These are phyloP conservation scores for Leccinum olivaceopallidum DNA, from an alignment of 768 basidiomycete genomes.

Conservation along the genomic window DNA sequence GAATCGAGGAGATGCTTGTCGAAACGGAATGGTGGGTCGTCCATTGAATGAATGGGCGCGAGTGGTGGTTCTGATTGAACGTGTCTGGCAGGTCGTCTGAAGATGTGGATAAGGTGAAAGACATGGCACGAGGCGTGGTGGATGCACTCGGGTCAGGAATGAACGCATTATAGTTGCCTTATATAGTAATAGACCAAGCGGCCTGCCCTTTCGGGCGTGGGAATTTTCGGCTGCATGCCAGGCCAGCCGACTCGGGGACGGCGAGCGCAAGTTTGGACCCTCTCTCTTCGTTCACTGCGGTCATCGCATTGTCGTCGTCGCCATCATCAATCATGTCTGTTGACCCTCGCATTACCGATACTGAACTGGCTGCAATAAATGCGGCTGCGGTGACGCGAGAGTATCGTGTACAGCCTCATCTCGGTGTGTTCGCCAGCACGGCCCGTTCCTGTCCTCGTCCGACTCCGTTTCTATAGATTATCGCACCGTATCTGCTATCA, in stretches of 20 bases:
- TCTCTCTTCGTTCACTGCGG: neutral
- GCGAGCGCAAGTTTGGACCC: slow-evolving; percentile 11
- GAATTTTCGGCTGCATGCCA: slow-evolving; percentile 17
- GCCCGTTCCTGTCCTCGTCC: slow-evolving; percentile 6
- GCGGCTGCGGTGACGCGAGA: slow-evolving; percentile 87
- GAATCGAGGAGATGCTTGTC: slow-evolving; percentile 64
- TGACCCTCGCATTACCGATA: slow-evolving; percentile 66
- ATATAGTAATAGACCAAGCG: neutral
- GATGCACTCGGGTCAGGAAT: slow-evolving; percentile 37
- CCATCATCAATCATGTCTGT: slow-evolving; percentile 32
- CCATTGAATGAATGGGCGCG: slow-evolving; percentile 8
- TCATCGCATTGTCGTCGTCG: neutral
- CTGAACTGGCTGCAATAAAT: slow-evolving; percentile 77
- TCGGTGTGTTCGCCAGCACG: slow-evolving; percentile 51
- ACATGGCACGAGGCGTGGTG: slow-evolving; percentile 43
- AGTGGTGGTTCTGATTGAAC: slow-evolving; percentile 26
- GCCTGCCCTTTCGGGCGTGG: slow-evolving; percentile 21
- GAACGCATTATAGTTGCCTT: slow-evolving; percentile 21
- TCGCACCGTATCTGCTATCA: slow-evolving; percentile 97
- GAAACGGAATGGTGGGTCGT: slow-evolving; percentile 78
- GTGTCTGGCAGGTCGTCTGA: slow-evolving; percentile 48
- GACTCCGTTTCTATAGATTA: slow-evolving; percentile 62
- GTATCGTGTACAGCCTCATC: slow-evolving; percentile 86
- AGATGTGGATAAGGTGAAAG: slow-evolving; percentile 39
- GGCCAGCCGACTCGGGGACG: slow-evolving; percentile 9